Conservation (phyloP, 345 rosid species). For the Aquilaria sinensis region DNA sequence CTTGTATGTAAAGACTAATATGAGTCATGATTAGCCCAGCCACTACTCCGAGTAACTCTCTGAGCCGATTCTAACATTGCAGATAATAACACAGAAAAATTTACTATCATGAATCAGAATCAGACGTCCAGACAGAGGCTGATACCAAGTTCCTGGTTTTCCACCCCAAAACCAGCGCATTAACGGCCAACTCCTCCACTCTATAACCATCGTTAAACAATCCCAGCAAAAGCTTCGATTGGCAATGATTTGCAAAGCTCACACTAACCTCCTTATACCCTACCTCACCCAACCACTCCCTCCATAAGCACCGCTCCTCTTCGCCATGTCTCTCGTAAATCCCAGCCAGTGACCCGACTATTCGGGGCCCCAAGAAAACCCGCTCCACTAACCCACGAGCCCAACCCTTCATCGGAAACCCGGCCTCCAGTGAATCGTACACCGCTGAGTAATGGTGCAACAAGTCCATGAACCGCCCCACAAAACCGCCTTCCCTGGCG, state of each 20-base stretch:
- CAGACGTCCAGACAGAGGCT: slow-evolving; percentile 56
- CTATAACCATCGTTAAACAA: slow-evolving; percentile 63
- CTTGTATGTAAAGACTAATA: too few species aligned
- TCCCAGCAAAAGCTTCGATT: slow-evolving; percentile 68
- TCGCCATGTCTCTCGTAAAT: slow-evolving; percentile 23
- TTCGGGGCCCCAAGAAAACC: slow-evolving; percentile 59
- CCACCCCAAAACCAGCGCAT: slow-evolving; percentile 69
- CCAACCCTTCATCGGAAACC: slow-evolving; percentile 45
- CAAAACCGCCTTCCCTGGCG: slow-evolving; percentile 38
- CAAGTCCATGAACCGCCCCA: slow-evolving; percentile 60
- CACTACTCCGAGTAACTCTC: too few species aligned
- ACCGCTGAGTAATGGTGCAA: slow-evolving; percentile 71
- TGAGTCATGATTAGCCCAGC: too few species aligned
- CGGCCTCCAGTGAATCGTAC: slow-evolving; percentile 65
- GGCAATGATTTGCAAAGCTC: slow-evolving; percentile 71
- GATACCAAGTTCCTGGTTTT: slow-evolving; percentile 67
- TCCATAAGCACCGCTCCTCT: slow-evolving; percentile 31
- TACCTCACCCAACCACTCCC: slow-evolving; percentile 33
- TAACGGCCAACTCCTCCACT: slow-evolving; percentile 52
- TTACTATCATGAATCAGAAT: slow-evolving; percentile 23
- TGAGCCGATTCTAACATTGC: too few species aligned
- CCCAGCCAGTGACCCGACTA: slow-evolving; percentile 41
- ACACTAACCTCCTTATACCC: slow-evolving; percentile 38
- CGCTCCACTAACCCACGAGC: slow-evolving; percentile 56
- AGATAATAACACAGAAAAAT: not conserved